A percentile compares a stretch with the other conserved stretches of the same genome.
Conservation (phyloP, 2,329 filamentous ascomycete species). For the Fusarium sp. region DNA sequence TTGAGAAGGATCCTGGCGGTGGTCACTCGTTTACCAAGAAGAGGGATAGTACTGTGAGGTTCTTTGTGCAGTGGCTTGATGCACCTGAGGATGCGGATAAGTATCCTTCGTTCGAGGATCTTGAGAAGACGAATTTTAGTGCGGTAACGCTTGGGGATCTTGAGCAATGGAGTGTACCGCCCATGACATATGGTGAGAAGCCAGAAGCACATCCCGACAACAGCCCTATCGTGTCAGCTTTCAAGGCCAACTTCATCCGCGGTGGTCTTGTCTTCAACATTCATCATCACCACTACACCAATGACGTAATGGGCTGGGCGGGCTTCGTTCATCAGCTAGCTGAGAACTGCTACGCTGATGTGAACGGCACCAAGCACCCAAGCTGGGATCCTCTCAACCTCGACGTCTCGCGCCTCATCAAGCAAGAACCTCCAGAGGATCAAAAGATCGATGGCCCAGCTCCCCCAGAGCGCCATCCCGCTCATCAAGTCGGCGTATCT, state of each 20-base stretch:
- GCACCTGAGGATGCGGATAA: constrained; percentile 33
- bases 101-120: constrained; percentile 52
- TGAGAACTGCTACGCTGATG: constrained; percentile 53
- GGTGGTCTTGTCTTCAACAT: constrained; percentile 55
- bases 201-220: constrained; percentile 50
- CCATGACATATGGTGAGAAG: constrained; percentile 54
- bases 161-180: constrained; percentile 47
- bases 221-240: constrained; percentile 50
- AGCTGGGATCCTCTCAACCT: constrained; percentile 50
- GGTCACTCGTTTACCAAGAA: constrained; percentile 52
- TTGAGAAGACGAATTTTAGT: constrained; percentile 51
- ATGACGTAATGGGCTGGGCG: constrained; percentile 56
- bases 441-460: constrained; percentile 47
- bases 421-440: constrained; percentile 41
- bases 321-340: constrained; percentile 53
- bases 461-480: constrained; percentile 43
- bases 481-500: constrained; percentile 36
- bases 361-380: constrained; percentile 45
- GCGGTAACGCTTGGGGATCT: constrained; percentile 48
- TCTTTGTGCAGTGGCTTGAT: constrained; percentile 54
- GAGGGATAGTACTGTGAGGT: constrained; percentile 47
- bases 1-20: constrained; percentile 52
- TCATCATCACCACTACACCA: constrained; percentile 56
- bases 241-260: constrained; percentile 54
- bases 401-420: constrained; percentile 50